Base-by-base conservation (phyloP, 306 rosid species). In the Leucaena leucocephala region DNA sequence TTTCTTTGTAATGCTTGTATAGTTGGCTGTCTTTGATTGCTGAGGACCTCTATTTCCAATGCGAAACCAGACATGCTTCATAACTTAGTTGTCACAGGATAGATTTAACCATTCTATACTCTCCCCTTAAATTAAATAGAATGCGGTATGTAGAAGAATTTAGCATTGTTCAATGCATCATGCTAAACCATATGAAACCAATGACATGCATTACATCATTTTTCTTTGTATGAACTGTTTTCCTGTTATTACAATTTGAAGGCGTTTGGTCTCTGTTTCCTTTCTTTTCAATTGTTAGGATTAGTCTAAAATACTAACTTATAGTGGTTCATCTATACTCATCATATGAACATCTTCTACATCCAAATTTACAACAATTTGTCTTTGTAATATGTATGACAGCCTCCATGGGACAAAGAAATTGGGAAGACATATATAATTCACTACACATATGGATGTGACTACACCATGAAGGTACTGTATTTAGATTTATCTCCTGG, bases 361-460 rank as follows among this genome's bases (percentile, higher is more conserved):
- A 34, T 57, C 71, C 46, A 65, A 62, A 84, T 78, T 83, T 66
- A 21, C 50, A 39, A 76, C n/a, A 36, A 44, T 43, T 44, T 44
- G 74, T 69, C 5, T 69, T 33, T 44, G 43, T 40, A n/a, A 7
- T 42, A 68, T 64, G 77, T 35, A 15, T 85, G 21, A 49, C 90
- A 96, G 99, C 99, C 99, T 82, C 99, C 99, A 45, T 96, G 97
- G 96, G 99, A 96, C 39, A 82, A 62, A 76, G 83, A 86, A 88
- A 55, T 96, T 68, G 98, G 94, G 76, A 83, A 87, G 76, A 76
- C 84, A 68, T 91, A 83, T 84, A 91, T 96, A 81, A 96, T 96
- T 78, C 99, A 96, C 82, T 96, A 89, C 86, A 96, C 99, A 33
- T 96, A 91, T 36, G 99, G 99, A 70, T 93, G 98, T 50, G 99